Evolutionary conservation across 2,329 filamentous ascomycete species (phyloP).

Genomic region (Myrmaecium sp.): DNA sequence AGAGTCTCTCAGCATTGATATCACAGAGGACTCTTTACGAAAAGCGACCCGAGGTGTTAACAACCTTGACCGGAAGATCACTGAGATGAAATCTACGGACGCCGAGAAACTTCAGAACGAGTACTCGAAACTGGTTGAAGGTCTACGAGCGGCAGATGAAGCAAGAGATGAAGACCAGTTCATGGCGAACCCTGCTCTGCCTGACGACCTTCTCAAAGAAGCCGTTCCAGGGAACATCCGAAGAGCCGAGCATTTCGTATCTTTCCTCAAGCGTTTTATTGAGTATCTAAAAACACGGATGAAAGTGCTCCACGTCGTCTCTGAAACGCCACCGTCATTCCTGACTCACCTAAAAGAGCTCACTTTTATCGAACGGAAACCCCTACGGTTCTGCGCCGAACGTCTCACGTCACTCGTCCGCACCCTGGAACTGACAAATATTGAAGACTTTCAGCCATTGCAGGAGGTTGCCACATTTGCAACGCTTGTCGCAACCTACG

Average conservation of each 20-base stretch:
- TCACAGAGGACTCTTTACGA: conserved; percentile 85
- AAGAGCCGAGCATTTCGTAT: conserved; percentile 86
- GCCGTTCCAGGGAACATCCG: conserved; percentile 93
- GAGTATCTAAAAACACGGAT: conserved; percentile 96
- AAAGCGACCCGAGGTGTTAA: conserved; percentile 81
- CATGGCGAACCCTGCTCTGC: conserved; percentile 88
- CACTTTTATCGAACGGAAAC: conserved; percentile 96
- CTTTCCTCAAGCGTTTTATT: conserved; percentile 90
- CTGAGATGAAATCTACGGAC: conserved; percentile 90
- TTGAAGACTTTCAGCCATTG: conserved; percentile 91
- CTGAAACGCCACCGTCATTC: conserved; percentile 90
- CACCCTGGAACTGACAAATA: conserved; percentile 88
- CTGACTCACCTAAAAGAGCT: conserved; percentile 83
- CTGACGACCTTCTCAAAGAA: conserved; percentile 86
- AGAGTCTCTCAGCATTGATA: conserved; percentile 87
- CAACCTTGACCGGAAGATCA: conserved; percentile 79
- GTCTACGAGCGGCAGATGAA: conserved; percentile 73
- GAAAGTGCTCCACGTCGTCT: conserved; percentile 96
- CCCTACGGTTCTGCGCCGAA: conserved; percentile 85
- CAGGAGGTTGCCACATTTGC: conserved; percentile 98
- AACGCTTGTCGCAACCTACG: conserved; percentile 88
- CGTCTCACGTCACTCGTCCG: conserved; percentile 84
- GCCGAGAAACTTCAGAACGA: conserved; percentile 88
- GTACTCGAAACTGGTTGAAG: conserved; percentile 89
- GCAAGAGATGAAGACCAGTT: conserved; percentile 86